These are phyloP conservation scores for Solanum chaucha DNA, from an alignment of 257 asterid genomes.

Conservation along the genomic window DNA sequence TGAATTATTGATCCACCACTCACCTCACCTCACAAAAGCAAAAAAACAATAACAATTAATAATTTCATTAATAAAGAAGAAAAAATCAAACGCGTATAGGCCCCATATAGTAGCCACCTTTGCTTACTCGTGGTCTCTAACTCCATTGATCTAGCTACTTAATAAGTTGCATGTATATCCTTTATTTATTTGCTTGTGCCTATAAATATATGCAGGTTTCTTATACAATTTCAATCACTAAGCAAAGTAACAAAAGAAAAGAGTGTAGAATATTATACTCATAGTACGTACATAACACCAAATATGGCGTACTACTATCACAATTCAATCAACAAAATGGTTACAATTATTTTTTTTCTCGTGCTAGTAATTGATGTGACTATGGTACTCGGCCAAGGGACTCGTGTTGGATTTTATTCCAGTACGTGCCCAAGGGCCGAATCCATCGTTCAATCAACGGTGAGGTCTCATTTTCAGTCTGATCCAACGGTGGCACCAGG, in stretches of 20 bases:
- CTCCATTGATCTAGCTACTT: not conserved
- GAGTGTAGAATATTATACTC: too few species aligned
- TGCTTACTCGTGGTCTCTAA: not conserved
- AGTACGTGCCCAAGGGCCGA: conserved; percentile 59
- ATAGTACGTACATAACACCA: not conserved
- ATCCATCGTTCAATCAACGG: conserved; percentile 45
- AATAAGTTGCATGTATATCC: not conserved
- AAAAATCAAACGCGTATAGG: not conserved
- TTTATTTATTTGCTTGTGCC: not conserved
- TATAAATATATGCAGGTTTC: not conserved
- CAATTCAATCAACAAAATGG: not conserved
- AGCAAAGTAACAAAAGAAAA: not conserved
- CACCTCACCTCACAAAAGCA: not conserved
- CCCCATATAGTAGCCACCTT: not conserved
- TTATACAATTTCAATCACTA: not conserved
- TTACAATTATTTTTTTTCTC: not conserved
- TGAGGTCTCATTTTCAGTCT: conserved; percentile 27
- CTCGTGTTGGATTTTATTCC: conserved; percentile 64
- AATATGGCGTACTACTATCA: not conserved
- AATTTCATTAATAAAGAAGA: not conserved
- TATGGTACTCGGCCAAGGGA: conserved; percentile 50
- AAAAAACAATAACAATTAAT: not conserved
- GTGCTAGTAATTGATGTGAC: conserved; percentile 10
- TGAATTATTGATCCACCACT: not conserved
- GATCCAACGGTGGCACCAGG: conserved; percentile 60